Conservation (phyloP, 768 basidiomycete species). For the Austroboletus eburneus region DNA sequence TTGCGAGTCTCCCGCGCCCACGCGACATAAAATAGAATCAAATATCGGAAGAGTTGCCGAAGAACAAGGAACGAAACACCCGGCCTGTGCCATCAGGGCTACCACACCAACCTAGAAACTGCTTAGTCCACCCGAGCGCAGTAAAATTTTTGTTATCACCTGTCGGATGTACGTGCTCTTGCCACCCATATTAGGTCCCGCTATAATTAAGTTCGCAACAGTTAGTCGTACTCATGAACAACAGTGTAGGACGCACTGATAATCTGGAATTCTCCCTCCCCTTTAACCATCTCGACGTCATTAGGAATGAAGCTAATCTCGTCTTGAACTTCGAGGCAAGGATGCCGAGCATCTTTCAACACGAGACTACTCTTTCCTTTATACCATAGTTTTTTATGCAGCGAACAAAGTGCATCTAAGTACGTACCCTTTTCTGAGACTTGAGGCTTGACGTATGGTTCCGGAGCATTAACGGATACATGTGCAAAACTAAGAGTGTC, state of each 20-base stretch:
- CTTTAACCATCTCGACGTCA: conserved; percentile 91
- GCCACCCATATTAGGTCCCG: conserved; percentile 99
- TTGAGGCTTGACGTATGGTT: conserved; percentile 83
- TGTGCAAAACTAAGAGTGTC: conserved; percentile 70
- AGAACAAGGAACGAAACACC: conserved; percentile 91
- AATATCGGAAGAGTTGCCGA: conserved; percentile 87
- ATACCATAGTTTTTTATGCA: conserved; percentile 1
- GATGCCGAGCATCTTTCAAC: conserved; percentile 86
- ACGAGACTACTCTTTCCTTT: conserved; percentile 77
- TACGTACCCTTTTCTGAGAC: conserved; percentile 68
- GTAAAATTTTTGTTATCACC: conserved; percentile 34
- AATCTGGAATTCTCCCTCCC: conserved; percentile 92
- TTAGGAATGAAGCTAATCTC: conserved; percentile 95
- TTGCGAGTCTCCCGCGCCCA: conserved; percentile 97
- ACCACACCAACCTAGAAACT: conserved; percentile 79
- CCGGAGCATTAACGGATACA: conserved; percentile 82
- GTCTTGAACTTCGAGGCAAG: conserved; percentile 94
- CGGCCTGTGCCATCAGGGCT: conserved; percentile 91
- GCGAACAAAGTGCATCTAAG: not conserved
- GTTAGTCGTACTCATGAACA: not conserved
- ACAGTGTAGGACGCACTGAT: conserved; percentile 57
- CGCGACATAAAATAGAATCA: conserved; percentile 91
- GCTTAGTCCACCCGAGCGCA: not conserved
- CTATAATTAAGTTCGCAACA: conserved; percentile 31
- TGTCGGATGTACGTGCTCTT: conserved; percentile 97